These are phyloP conservation scores for Aspergillus cristatus DNA, from an alignment of 495 filamentous ascomycete species.

Conservation along the genomic window DNA sequence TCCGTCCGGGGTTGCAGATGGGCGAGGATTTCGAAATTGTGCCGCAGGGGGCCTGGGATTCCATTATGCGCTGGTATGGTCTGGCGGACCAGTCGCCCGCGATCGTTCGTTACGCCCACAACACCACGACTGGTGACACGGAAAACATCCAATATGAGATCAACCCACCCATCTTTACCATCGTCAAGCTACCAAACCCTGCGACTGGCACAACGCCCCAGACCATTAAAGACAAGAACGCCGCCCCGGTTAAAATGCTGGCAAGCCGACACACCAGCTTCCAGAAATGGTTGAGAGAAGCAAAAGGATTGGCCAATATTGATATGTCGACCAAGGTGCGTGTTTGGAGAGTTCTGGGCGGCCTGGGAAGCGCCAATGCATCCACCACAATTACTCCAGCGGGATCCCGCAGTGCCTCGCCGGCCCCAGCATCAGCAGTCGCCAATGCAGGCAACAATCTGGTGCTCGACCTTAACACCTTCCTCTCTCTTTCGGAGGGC, in stretches of 20 bases:
- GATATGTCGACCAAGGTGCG: conserved; percentile 63
- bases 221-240: conserved; percentile 48
- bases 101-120: conserved; percentile 69
- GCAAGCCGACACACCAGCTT: conserved; percentile 59
- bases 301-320: conserved; percentile 57
- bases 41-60: conserved; percentile 69
- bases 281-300: conserved; percentile 62
- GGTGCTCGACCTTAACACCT: conserved; percentile 61
- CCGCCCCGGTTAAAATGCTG: conserved; percentile 50
- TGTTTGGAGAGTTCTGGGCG: conserved; percentile 61
- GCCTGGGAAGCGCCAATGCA: conserved; percentile 30
- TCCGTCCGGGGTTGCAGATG: conserved; percentile 60
- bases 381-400: conserved; percentile 50
- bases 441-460: conserved; percentile 54
- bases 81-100: conserved; percentile 57
- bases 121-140: conserved; percentile 50
- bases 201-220: conserved; percentile 49
- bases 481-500: conserved; percentile 56
- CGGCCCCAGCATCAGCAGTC: conserved; percentile 31
- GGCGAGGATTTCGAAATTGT: conserved; percentile 67
- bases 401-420: conserved; percentile 46
- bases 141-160: conserved; percentile 73
- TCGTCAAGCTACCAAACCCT: conserved; percentile 64
- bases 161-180: conserved; percentile 76
- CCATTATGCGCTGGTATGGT: conserved; percentile 76